Conservation (phyloP, 768 basidiomycete species). For the Agrocybe pediades region DNA sequence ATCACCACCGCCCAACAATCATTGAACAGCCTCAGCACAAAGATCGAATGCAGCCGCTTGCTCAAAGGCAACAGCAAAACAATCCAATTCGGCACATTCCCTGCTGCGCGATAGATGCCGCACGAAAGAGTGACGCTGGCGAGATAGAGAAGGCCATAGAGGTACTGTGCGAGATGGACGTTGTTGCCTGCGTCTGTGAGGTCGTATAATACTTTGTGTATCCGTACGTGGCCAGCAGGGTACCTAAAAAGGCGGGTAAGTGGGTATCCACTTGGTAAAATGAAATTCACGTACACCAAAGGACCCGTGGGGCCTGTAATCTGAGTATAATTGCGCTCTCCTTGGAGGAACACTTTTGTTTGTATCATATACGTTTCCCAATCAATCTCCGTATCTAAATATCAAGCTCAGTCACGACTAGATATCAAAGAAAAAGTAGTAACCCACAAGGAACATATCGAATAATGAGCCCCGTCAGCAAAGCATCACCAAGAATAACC, state of each 20-base stretch:
- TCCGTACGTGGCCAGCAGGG: constrained; percentile 89
- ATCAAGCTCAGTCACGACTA: constrained; percentile 2
- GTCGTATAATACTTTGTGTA: constrained; percentile 71
- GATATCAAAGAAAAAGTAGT: constrained; percentile 1
- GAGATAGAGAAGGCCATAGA: constrained; percentile 79
- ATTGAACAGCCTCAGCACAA: constrained; percentile 89
- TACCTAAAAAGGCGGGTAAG: constrained; percentile 55
- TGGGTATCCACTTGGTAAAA: not conserved
- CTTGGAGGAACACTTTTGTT: constrained; percentile 72
- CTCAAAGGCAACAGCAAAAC: constrained; percentile 77
- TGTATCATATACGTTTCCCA: constrained; percentile 97
- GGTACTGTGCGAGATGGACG: constrained; percentile 68
- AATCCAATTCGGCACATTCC: constrained; percentile 70
- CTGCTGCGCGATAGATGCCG: constrained; percentile 65
- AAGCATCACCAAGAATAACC: constrained; percentile 71
- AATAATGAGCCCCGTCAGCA: constrained; percentile 81
- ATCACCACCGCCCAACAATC: constrained; percentile 85
- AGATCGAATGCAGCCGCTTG: constrained; percentile 95
- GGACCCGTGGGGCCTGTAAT: constrained; percentile 92
- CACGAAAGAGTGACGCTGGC: constrained; percentile 63
- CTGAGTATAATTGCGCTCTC: constrained; percentile 79
- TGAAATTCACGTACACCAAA: constrained; percentile 65
- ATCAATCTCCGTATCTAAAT: constrained; percentile 95
- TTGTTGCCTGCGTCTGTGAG: constrained; percentile 64
- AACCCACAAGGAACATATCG: constrained; percentile 77